These are phyloP conservation scores for Tolypocladium guangdongense DNA, from an alignment of 2,329 filamentous ascomycete genomes.

Conservation along the genomic window DNA sequence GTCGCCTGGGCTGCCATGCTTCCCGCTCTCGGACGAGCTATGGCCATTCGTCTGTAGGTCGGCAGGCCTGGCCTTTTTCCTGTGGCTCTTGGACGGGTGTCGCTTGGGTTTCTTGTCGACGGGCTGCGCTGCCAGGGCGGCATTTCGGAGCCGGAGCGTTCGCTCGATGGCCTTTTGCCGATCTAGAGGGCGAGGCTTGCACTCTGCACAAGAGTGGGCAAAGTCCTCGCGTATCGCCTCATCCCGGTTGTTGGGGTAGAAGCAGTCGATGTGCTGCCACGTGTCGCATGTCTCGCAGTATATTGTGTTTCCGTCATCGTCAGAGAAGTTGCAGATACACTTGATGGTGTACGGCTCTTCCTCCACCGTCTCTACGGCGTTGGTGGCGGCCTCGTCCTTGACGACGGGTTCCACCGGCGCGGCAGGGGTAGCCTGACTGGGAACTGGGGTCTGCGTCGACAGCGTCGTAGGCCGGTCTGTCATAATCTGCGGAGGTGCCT, in stretches of 20 bases:
- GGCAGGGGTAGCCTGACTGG: conserved; percentile 39
- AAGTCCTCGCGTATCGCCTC: conserved; percentile 61
- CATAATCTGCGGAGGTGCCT: conserved; percentile 45
- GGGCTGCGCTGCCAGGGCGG: conserved; percentile 29
- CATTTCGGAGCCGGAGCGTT: conserved; percentile 45
- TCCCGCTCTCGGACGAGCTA: conserved; percentile 44
- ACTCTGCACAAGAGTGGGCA: conserved; percentile 82
- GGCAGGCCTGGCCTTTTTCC: conserved; percentile 73
- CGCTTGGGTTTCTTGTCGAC: conserved; percentile 65
- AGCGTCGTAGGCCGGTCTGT: conserved; percentile 45
- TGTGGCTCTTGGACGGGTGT: conserved; percentile 68
- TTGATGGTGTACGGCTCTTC: conserved; percentile 92
- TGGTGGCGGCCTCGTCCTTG: conserved; percentile 31
- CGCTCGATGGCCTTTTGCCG: conserved; percentile 63
- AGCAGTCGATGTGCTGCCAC: conserved; percentile 98
- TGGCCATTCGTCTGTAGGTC: conserved; percentile 59
- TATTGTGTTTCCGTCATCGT: conserved; percentile 96
- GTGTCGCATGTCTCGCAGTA: conserved; percentile 93
- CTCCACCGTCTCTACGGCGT: conserved; percentile 40
- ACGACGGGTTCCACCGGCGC: conserved; percentile 17
- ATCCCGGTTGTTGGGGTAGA: conserved; percentile 66
- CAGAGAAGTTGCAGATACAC: conserved; percentile 87
- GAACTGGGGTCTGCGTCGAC: conserved; percentile 44
- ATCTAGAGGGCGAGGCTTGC: conserved; percentile 68
- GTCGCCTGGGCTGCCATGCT: conserved; percentile 33